Conservation (phyloP, 768 basidiomycete species). For the Royoungia palumana region DNA sequence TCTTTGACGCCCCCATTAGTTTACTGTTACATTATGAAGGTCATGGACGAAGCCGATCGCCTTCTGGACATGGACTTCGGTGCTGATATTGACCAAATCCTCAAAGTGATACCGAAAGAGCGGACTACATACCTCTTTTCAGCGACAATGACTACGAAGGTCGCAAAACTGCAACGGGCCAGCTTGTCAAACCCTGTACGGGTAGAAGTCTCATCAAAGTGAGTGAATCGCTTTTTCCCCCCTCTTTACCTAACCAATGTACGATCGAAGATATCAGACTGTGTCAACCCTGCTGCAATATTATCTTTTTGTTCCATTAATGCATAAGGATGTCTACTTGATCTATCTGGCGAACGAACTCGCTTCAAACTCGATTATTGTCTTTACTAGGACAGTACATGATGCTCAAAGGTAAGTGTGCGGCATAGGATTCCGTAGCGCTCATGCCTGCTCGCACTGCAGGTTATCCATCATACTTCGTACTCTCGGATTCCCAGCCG, state of each 20-base stretch:
- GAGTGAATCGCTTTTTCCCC: conserved; percentile 25
- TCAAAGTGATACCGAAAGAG: conserved; percentile 92
- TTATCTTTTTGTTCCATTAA: conserved; percentile 89
- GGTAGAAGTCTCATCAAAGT: conserved; percentile 93
- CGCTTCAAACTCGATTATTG: conserved; percentile 89
- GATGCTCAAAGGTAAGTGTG: conserved; percentile 73
- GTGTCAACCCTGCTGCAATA: conserved; percentile 94
- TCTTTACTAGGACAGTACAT: conserved; percentile 94
- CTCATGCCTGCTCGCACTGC: neutral
- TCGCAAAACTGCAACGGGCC: conserved; percentile 92
- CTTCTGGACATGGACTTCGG: conserved; percentile 96
- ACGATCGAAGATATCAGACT: conserved; percentile 77
- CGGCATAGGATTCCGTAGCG: neutral
- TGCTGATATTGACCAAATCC: conserved; percentile 91
- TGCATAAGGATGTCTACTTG: conserved; percentile 89
- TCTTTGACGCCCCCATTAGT: neutral
- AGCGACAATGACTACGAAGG: conserved; percentile 98
- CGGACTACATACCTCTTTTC: conserved; percentile 96
- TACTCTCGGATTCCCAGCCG: conserved; percentile 88
- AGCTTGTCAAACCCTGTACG: conserved; percentile 91
- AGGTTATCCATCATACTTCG: conserved; percentile 88
- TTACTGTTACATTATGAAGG: conserved; percentile 44
- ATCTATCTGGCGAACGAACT: conserved; percentile 86
- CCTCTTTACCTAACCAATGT: neutral
- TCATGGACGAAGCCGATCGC: conserved; percentile 97